Base-by-base conservation (phyloP, 2,329 filamentous ascomycete genomes). In the Emydomyces testavorans region DNA sequence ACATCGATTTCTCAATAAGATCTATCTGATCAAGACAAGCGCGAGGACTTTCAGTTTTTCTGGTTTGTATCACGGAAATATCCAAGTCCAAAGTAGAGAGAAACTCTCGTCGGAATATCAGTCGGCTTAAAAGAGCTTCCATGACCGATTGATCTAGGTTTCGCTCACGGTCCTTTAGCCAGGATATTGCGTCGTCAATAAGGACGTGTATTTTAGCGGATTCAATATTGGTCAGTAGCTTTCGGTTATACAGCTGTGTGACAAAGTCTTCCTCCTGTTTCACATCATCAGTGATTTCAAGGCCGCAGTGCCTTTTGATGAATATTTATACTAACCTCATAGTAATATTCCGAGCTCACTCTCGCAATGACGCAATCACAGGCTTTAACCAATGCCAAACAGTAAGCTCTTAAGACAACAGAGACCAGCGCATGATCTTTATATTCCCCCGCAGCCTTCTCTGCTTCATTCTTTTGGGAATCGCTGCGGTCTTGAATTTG, bases 181-280 rank as follows among this genome's bases (percentile, higher is more conserved):
- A 67, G 10, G 63, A 62, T n/a, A 75, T 64, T 3, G 80, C 79
- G 28, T 75, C 67, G 20, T 74, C 63, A 16, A 87, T 64, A 21
- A 74, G 62, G 6, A 68, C 64, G 35, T 73, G 68, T 20, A 87
- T 72, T n/a, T 75, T 71, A 4, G 72, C 67, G 2, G 73, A 65
- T 13, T 77, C 70, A 49, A 90, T 73, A 11, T 74, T 68, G 21
- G 80, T 78, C 5, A 96, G 73, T 0, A 98, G 71, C 10, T 78
- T 79, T 31, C 89, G 78, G 56, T 88, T 83, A 62, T 92, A 96
- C 0, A 89, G 84, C 63, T 94, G 88, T 5, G 87, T 89, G 16
- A 93, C 86, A 61, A 98, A 95, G 60, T 98, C 92, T 65, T 98
- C 92, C 67, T 98, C 92, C 82, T 90, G 55, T 37, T 47, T 3